A percentile compares a stretch with the other conserved stretches of the same genome.
Evolutionary conservation across 192 early-diverging fungal species (phyloP).

Genomic region (Umbelopsis isabellina): DNA sequence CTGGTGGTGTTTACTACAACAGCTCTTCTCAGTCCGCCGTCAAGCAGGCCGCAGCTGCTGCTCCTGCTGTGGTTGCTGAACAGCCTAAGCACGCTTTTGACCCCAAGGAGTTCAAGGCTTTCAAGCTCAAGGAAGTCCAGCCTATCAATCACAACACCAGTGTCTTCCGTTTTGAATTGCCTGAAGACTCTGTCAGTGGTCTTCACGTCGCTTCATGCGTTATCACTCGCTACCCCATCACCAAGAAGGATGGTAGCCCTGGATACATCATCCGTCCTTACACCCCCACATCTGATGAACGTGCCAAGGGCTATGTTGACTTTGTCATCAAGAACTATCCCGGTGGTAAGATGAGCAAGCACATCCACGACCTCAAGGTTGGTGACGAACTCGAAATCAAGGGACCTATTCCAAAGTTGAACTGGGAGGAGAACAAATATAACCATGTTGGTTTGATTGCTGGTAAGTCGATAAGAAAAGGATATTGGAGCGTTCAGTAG

Average conservation of each 20-base stretch:
- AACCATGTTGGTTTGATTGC: slow-evolving; percentile 71
- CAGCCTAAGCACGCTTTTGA: slow-evolving; percentile 36
- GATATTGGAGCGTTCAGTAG: too few species aligned
- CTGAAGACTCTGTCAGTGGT: slow-evolving; percentile 67
- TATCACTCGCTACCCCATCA: slow-evolving; percentile 71
- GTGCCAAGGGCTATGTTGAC: slow-evolving; percentile 63
- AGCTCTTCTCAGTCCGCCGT: not conserved
- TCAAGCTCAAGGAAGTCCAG: slow-evolving; percentile 49
- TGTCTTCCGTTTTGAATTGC: slow-evolving; percentile 69
- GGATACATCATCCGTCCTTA: slow-evolving; percentile 73
- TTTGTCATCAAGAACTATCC: slow-evolving; percentile 75
- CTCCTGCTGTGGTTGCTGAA: slow-evolving; percentile 20
- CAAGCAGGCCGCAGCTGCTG: slow-evolving; percentile 25
- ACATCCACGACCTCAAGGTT: slow-evolving; percentile 62
- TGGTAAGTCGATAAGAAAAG: slow-evolving; percentile 23
- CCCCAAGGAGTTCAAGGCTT: slow-evolving; percentile 56
- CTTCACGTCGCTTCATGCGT: slow-evolving; percentile 79
- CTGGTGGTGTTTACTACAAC: slow-evolving; percentile 37
- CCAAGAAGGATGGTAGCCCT: slow-evolving; percentile 63
- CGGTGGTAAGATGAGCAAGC: slow-evolving; percentile 58
- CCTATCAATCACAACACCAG: slow-evolving; percentile 75
- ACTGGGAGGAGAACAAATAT: slow-evolving; percentile 63
- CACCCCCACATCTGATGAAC: slow-evolving; percentile 64
- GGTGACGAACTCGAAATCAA: slow-evolving; percentile 80
- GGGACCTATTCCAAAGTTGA: slow-evolving; percentile 73